Base-by-base conservation (phyloP, 768 basidiomycete species). In the Hygrophorus russula region DNA sequence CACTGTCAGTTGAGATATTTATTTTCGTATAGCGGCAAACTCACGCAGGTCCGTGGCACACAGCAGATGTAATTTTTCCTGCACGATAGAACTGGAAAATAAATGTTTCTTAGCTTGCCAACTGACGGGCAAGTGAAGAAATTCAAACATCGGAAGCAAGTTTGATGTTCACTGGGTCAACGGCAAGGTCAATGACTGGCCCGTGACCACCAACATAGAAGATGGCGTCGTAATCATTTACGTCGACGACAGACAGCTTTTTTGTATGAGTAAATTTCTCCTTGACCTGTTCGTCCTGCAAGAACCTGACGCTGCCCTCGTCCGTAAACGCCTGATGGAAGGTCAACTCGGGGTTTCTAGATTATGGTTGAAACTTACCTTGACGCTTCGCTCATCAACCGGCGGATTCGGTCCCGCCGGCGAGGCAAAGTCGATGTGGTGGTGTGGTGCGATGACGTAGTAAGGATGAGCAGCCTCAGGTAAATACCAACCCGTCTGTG, bases 171-270 rank as follows among this genome's bases (percentile, higher is more conserved):
- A 62, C 58, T 2, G 67, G 57, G 57, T 87, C 76, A 9, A 49
- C 51, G 1, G 84, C 61, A 31, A 89, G 69, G 58, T 89, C 86
- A 36, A 89, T 65, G 30, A 80, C 73, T 10, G 86, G 83, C 0
- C 83, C 83, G 53, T 86, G 82, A 27, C 87, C 85, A 33, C 86
- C 87, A 44, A 83, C 71, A 54, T 84, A 85, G 61, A 82, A 87
- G 44, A 90, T 64, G 11, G 78, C 86, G 41, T 71, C 77, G 55
- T 85, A 89, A 51, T 82, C 76, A 24, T 67, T 58, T 4, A 59
- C 61, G 37, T 70, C 67, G 50, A 89, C 70, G 1, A 80, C 75
- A 0, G 68, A 59, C 36, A 89, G 64, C 59, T 69, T 74, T 62
- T 79, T 76, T 3, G 82, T 73, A 28, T 62, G 62, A 6, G 65